phyloP scores from a whole-genome alignment of 257 asterid genomes.

The Rubia yunnanensis region DNA sequence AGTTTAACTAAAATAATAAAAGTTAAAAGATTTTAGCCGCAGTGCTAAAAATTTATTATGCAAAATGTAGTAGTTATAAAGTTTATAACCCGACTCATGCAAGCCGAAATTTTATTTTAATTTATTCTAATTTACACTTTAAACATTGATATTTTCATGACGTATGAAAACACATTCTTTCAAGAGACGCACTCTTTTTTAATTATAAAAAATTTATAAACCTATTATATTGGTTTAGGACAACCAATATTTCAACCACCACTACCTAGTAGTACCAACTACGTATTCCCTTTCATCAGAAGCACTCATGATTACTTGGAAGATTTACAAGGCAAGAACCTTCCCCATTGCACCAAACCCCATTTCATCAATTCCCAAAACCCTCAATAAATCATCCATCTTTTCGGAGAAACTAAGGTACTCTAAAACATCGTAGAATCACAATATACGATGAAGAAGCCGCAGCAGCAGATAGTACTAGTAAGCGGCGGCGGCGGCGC shows the following conservation, averaged over 20 bases:
- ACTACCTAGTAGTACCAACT: background rate
- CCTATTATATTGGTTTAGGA: background rate
- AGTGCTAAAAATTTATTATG: too few relatives aligned
- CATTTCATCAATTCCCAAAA: background rate
- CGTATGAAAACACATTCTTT: too few relatives aligned
- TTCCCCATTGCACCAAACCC: background rate
- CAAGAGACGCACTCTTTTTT: too few relatives aligned
- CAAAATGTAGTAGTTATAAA: too few relatives aligned
- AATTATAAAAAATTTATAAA: too few relatives aligned
- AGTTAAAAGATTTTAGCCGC: too few relatives aligned
- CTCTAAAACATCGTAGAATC: background rate
- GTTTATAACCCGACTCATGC: too few relatives aligned
- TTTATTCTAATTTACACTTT: too few relatives aligned
- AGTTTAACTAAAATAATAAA: too few relatives aligned
- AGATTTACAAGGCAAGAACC: background rate
- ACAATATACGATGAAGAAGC: background rate
- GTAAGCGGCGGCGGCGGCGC: background rate
- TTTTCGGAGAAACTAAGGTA: background rate
- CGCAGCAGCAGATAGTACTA: slow-evolving; percentile 3
- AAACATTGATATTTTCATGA: too few relatives aligned
- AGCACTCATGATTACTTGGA: background rate
- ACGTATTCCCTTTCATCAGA: slow-evolving; percentile 3
- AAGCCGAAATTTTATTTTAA: too few relatives aligned
- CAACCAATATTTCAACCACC: background rate
- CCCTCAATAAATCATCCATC: background rate